Conservation (phyloP, 352 stramenopile genomes). For the Globisporangium abappressorium region DNA sequence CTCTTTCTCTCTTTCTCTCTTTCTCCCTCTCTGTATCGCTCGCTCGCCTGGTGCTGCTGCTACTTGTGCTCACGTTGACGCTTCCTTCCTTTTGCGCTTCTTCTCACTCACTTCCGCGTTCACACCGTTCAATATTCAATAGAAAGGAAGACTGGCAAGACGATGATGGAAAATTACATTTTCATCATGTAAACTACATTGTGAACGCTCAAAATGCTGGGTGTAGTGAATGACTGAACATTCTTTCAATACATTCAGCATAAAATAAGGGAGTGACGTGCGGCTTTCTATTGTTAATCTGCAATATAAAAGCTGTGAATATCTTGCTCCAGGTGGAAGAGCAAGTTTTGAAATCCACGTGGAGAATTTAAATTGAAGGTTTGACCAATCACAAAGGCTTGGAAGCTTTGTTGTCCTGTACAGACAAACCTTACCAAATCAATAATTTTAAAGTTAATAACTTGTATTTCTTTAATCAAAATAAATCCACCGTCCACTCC, state of each 20-base stretch:
- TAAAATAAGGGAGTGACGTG: neutral
- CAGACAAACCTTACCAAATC: too few relatives aligned
- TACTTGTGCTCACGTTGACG: neutral
- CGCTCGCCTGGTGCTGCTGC: neutral
- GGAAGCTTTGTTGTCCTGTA: too few relatives aligned
- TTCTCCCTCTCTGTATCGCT: neutral
- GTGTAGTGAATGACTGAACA: neutral
- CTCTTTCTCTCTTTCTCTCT: neutral
- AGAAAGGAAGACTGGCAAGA: neutral
- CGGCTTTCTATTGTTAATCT: neutral
- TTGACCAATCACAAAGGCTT: neutral
- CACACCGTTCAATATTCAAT: neutral
- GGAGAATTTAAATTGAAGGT: neutral
- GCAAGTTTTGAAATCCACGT: neutral
- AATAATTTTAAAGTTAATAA: too few relatives aligned
- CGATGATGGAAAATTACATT: neutral
- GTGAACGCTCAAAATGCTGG: neutral
- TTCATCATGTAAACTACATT: neutral
- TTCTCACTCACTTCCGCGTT: neutral
- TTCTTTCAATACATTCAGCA: neutral
- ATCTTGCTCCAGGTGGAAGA: neutral
- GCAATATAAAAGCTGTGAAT: neutral
- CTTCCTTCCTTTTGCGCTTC: neutral
- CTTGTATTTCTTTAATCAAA: too few relatives aligned
- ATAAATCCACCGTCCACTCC: too few relatives aligned